Conservation (phyloP, 768 basidiomycete genomes). For the Kwoniella sp. region DNA sequence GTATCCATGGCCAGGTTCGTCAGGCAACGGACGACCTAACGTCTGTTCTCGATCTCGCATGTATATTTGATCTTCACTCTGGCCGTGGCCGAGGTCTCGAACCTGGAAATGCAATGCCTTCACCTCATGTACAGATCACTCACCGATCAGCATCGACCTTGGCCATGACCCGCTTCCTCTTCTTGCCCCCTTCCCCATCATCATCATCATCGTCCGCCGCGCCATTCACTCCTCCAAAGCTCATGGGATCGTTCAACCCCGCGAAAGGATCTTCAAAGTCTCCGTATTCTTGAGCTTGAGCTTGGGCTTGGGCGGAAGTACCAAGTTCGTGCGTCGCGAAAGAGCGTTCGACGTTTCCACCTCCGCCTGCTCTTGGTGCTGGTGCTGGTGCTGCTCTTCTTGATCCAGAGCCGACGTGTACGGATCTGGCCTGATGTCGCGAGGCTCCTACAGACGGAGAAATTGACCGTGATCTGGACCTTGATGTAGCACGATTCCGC, state of each 20-base stretch:
- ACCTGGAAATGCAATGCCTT: too few species aligned
- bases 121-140: conserved; percentile 19
- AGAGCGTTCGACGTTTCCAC: neutral
- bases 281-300: too few species aligned
- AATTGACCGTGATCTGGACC: neutral
- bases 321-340: conserved; percentile 14
- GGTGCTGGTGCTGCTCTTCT: neutral
- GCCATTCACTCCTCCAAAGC: neutral
- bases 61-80: too few species aligned
- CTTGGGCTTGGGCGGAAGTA: neutral
- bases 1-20: too few species aligned
- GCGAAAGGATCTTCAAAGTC: conserved; percentile 24
- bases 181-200: conserved; percentile 54
- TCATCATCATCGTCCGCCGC: conserved; percentile 30
- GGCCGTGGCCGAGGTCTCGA: too few species aligned
- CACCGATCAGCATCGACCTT: conserved; percentile 70
- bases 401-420: too few species aligned
- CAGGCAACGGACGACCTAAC: too few species aligned
- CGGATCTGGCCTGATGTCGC: too few species aligned
- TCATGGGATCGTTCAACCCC: conserved; percentile 1
- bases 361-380: neutral
- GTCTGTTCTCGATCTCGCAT: too few species aligned
- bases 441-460: neutral
- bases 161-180: conserved; percentile 61
- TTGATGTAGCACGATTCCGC: neutral